These are phyloP conservation scores for Starmera amethionina DNA, from an alignment of 805 yeast genomes.

Conservation along the genomic window DNA sequence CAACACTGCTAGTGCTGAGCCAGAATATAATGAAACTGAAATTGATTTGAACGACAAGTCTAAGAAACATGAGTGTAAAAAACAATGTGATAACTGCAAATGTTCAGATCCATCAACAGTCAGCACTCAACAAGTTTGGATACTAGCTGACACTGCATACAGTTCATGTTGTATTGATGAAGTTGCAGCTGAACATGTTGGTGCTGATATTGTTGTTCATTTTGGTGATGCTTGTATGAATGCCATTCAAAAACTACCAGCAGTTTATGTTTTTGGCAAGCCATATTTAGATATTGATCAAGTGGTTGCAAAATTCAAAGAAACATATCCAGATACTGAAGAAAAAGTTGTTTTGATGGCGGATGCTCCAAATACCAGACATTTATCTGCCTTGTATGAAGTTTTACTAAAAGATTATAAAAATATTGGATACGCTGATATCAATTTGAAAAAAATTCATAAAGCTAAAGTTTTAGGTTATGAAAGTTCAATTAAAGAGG, in stretches of 20 bases:
- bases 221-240: conserved; percentile 93
- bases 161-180: conserved; percentile 95
- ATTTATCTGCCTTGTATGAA: conserved; percentile 30
- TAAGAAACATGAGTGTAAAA: conserved; percentile 9
- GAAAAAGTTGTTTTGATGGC: conserved; percentile 57
- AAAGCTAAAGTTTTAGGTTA: conserved; percentile 34
- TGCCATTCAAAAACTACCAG: conserved; percentile 62
- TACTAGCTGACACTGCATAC: conserved; percentile 92
- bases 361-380: conserved; percentile 54
- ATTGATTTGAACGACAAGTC: not conserved
- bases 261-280: conserved; percentile 71
- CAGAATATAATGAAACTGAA: conserved; percentile 1
- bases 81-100: conserved; percentile 13
- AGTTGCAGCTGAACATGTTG: conserved; percentile 90
- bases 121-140: conserved; percentile 45
- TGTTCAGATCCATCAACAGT: conserved; percentile 13
- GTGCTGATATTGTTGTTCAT: conserved; percentile 78
- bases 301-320: conserved; percentile 30
- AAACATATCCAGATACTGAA: conserved; percentile 28
- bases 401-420: conserved; percentile 20
- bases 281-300: conserved; percentile 40
- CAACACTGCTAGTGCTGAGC: not conserved
- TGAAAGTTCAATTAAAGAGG: conserved; percentile 1
- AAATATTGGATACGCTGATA: conserved; percentile 29
- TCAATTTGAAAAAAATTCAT: conserved; percentile 24